Conservation (phyloP, 192 early-diverging fungal species). For the Coemansia sp. region DNA sequence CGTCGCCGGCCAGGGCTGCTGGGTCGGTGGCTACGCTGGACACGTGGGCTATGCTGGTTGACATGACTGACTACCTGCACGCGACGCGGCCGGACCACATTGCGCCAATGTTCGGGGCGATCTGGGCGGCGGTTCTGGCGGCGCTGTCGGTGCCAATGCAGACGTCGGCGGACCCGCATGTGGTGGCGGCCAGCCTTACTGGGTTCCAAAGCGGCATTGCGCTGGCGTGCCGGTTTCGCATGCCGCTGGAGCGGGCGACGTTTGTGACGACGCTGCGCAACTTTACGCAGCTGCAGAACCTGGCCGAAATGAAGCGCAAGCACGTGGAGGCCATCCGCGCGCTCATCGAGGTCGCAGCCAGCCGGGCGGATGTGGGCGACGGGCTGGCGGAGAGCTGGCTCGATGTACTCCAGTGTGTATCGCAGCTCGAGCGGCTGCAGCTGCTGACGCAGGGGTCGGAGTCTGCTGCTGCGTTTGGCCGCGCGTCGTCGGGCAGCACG, state of each 20-base stretch:
- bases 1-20: constrained; percentile 4
- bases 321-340: constrained; percentile 91
- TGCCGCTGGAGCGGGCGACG: constrained; percentile 89
- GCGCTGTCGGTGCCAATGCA: constrained; percentile 84
- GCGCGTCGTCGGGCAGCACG: constrained; percentile 18
- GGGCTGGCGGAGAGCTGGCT: constrained; percentile 74
- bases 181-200: constrained; percentile 71
- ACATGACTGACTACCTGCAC: constrained; percentile 62
- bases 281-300: constrained; percentile 83
- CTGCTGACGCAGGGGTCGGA: constrained; percentile 57
- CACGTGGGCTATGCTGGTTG: constrained; percentile 51
- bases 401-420: constrained; percentile 82
- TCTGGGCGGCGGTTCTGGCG: constrained; percentile 88
- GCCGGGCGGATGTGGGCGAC: constrained; percentile 61
- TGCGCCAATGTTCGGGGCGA: constrained; percentile 87
- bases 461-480: constrained; percentile 11
- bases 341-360: constrained; percentile 76
- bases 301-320: constrained; percentile 87
- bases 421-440: constrained; percentile 88
- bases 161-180: constrained; percentile 76
- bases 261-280: constrained; percentile 91
- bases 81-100: constrained; percentile 88
- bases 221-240: constrained; percentile 79
- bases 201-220: constrained; percentile 84
- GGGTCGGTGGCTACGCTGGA: constrained; percentile 32